Percentiles rank a stretch among this genome's conserved stretches.
Conservation (phyloP, 1,284 basidiomycete genomes). For the Fomitiporia mediterranea region DNA sequence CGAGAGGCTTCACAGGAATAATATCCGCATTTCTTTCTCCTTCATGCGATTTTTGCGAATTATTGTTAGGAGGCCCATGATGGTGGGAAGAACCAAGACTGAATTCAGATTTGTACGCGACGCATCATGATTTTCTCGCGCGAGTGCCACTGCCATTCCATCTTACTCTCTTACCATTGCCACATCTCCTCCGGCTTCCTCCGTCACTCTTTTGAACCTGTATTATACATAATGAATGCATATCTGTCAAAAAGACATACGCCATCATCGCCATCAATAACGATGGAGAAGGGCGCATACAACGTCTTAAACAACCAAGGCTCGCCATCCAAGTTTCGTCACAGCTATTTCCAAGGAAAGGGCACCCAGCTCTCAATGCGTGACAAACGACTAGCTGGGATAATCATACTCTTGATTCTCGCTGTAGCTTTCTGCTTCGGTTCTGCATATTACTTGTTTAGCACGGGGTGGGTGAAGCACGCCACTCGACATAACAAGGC, state of each 20-base stretch:
- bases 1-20: constrained; percentile 71
- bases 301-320: constrained; percentile 46
- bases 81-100: not conserved
- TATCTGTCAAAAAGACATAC: constrained; percentile 1
- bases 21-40: constrained; percentile 92
- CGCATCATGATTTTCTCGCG: not conserved
- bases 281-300: constrained; percentile 58
- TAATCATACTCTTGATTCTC: constrained; percentile 44
- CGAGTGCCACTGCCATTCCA: not conserved
- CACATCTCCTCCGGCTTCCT: not conserved
- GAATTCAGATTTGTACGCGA: not conserved
- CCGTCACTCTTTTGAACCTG: not conserved
- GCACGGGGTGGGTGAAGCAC: constrained; percentile 49
- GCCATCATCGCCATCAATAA: constrained; percentile 51
- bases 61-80: constrained; percentile 91
- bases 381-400: constrained; percentile 30
- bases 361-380: constrained; percentile 12
- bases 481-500: constrained; percentile 20
- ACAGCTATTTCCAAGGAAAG: constrained; percentile 4
- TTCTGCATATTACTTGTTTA: constrained; percentile 58
- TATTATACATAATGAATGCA: not conserved
- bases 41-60: constrained; percentile 95
- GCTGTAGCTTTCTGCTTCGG: constrained; percentile 50
- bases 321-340: constrained; percentile 20
- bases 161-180: constrained; percentile 1